Percentiles rank a stretch among this genome's conserved stretches.
Evolutionary conservation across 176 grass and related monocot genomes (phyloP).

Genomic region (Carex scoparia): DNA sequence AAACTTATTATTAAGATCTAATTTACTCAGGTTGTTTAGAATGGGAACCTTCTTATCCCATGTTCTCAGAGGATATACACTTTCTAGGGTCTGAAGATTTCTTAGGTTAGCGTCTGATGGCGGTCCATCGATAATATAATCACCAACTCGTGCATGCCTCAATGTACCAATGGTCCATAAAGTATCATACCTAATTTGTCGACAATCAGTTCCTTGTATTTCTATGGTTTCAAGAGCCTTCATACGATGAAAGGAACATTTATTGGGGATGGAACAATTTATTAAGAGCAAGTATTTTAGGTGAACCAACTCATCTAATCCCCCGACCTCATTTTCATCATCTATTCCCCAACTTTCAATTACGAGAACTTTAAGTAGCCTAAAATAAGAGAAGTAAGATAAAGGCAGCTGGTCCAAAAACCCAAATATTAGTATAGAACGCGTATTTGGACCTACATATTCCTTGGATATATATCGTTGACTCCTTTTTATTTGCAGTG

Average conservation of each 20-base stretch:
- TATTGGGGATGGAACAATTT: not conserved
- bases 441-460: not conserved
- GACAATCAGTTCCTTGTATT: not conserved
- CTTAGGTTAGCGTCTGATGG: not conserved
- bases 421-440: not conserved
- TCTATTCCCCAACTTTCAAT: not conserved
- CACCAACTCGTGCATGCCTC: too few species aligned
- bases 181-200: not conserved
- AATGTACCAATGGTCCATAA: not conserved
- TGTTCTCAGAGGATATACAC: not conserved
- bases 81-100: not conserved
- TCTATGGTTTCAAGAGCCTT: not conserved
- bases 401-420: too few species aligned
- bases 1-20: not conserved
- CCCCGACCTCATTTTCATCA: too few species aligned
- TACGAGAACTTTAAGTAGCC: not conserved
- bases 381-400: not conserved
- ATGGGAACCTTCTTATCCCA: not conserved
- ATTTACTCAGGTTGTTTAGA: not conserved
- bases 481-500: too few species aligned
- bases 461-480: not conserved
- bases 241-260: not conserved
- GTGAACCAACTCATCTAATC: not conserved
- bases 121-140: too few species aligned
- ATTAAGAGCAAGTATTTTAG: not conserved